Evolutionary conservation across 805 yeast species (phyloP), one percentile per base, ranked within the genome.

Genomic region (Wickerhamiella galacta): DNA sequence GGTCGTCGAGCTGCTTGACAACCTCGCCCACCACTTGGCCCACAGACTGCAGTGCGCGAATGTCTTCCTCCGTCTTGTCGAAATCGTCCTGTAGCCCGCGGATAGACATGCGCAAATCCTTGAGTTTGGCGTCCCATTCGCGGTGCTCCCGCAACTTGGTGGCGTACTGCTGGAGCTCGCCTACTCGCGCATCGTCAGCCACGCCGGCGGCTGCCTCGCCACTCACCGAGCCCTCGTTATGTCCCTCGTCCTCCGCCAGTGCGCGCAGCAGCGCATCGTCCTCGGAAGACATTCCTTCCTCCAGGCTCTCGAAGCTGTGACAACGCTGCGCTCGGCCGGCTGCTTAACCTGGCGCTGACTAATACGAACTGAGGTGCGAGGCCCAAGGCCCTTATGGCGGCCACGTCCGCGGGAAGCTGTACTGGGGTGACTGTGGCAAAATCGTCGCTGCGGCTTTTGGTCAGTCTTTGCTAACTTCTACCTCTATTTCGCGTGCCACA

Each of bases 21-120:
- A 90, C 93, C 57, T 90, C 98, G 36, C 98, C 98, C 44, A 90
- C 79, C 51, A 90, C 74, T 58, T 90, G 98, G 3, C 98, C 98
- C 40, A 90, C 93, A 42, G 92, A 76, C 58, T 90, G 98, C 43
- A 90, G 65, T 12, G 96, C 96, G 59, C 83, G 87, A 55, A 90
- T 90, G 49, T 90, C 98, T 45, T 83, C 81, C 54, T 90, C 99
- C 2, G 98, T 87, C 63, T 82, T 83, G 38, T 78, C 87, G 56
- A 72, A 90, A 40, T 74, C 75, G 46, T 71, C 73, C 42, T 83
- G 94, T 43, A 83, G 58, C 45, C 70, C 92, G 54, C 83, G 74
- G 61, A 90, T 79, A 42, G 75, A 70, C 49, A 79, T 59, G 44
- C 98, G 70, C 39, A 85, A 64, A 27, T 75, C 82, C 54, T 82